Conservation (phyloP, 1,139 yeast species). For the Eremothecium gossypii region DNA sequence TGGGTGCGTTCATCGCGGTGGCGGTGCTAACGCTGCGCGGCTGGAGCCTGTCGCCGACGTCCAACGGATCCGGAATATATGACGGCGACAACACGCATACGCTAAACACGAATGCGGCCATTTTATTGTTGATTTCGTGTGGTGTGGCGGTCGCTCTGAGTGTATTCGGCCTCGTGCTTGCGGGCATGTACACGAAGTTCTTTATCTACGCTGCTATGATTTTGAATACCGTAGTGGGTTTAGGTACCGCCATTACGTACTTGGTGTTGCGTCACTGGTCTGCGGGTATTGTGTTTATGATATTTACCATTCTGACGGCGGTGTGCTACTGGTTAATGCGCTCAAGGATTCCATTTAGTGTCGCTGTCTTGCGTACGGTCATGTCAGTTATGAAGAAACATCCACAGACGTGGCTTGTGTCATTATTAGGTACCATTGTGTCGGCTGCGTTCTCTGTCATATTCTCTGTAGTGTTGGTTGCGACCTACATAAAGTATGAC, state of each 20-base stretch:
- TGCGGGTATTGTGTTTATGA: slow-evolving; percentile 67
- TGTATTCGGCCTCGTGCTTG: slow-evolving; percentile 45
- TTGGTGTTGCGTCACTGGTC: slow-evolving; percentile 57
- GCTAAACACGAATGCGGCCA: slow-evolving; percentile 62
- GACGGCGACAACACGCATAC: slow-evolving; percentile 44
- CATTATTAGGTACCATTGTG: slow-evolving; percentile 56
- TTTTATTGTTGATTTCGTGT: slow-evolving; percentile 59
- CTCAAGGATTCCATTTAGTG: slow-evolving; percentile 60
- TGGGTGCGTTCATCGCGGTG: slow-evolving; percentile 62
- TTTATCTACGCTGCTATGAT: slow-evolving; percentile 68
- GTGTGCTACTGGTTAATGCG: slow-evolving; percentile 70
- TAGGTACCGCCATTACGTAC: slow-evolving; percentile 71
- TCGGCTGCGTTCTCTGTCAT: slow-evolving; percentile 58
- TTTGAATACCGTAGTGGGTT: slow-evolving; percentile 55
- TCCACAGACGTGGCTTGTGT: slow-evolving; percentile 59
- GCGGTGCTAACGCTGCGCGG: slow-evolving; percentile 63
- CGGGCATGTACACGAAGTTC: slow-evolving; percentile 52
- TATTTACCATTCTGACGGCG: slow-evolving; percentile 55
- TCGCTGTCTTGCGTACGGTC: slow-evolving; percentile 59
- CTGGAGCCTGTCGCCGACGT: slow-evolving; percentile 44
- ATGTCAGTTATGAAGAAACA: slow-evolving; percentile 66
- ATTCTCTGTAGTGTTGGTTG: slow-evolving; percentile 59
- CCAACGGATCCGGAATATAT: slow-evolving; percentile 63
- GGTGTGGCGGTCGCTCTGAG: slow-evolving; percentile 56
- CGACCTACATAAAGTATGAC: slow-evolving; percentile 68